Evolutionary conservation across 2,329 filamentous ascomycete species (phyloP).

Genomic region (Truncatella angustata): DNA sequence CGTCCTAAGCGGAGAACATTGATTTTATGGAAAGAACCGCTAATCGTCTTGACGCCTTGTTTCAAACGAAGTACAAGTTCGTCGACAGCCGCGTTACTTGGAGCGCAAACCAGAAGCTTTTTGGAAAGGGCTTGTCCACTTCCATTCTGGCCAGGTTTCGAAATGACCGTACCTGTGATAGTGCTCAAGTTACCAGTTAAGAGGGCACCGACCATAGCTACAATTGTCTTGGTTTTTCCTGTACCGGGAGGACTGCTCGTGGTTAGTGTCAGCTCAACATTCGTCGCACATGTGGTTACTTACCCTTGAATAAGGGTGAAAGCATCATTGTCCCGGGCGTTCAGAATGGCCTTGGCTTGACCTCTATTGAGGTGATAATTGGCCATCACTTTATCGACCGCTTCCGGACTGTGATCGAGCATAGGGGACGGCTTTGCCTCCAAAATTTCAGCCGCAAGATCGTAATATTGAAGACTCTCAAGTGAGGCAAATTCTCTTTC

Average conservation of each 20-base stretch:
- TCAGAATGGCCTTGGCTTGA: constrained; percentile 88
- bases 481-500: constrained; percentile 94
- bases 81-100: constrained; percentile 96
- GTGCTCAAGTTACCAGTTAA: constrained; percentile 57
- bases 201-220: constrained; percentile 90
- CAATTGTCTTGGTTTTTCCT: constrained; percentile 97
- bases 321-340: constrained; percentile 90
- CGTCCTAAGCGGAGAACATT: constrained; percentile 88
- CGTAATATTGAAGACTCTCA: constrained; percentile 90
- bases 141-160: constrained; percentile 35
- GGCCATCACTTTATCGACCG: constrained; percentile 64
- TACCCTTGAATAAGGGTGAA: constrained; percentile 94
- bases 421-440: constrained; percentile 87
- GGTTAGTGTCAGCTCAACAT: constrained; percentile 27
- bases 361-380: constrained; percentile 85
- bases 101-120: constrained; percentile 94
- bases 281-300: constrained; percentile 19
- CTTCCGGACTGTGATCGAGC: constrained; percentile 74
- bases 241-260: constrained; percentile 77
- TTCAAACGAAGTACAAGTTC: constrained; percentile 93
- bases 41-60: constrained; percentile 74
- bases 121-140: constrained; percentile 51
- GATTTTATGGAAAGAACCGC: constrained; percentile 71
- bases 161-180: constrained; percentile 41
- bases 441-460: constrained; percentile 89